Percentiles rank a stretch among this genome's conserved stretches.
These are phyloP conservation scores for Geranium rotundifolium DNA, from an alignment of 345 rosid species.

Conservation along the genomic window DNA sequence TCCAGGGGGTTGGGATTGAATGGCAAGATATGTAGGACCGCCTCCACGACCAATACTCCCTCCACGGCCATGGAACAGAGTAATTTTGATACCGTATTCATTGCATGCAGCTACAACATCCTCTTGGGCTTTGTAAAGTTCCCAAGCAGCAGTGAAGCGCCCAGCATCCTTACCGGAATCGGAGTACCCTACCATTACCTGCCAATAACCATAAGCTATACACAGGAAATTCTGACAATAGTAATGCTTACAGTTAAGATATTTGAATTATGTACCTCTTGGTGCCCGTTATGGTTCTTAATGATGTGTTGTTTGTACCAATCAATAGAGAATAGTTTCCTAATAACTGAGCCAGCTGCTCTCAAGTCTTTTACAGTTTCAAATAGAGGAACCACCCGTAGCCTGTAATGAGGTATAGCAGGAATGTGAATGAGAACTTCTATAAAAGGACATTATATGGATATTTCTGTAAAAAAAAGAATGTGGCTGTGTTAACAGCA, in stretches of 20 bases:
- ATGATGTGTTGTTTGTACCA: conserved; percentile 81
- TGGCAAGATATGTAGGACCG: conserved; percentile 93
- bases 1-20: conserved; percentile 98
- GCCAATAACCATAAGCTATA: neutral
- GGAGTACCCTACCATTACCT: conserved; percentile 96
- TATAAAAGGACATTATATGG: too few species aligned
- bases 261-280: conserved; percentile 27
- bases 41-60: conserved; percentile 99
- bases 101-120: conserved; percentile 93
- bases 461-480: too few species aligned
- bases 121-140: too few species aligned
- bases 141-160: conserved; percentile 98
- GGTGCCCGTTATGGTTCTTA: conserved; percentile 80
- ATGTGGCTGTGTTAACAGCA: too few species aligned
- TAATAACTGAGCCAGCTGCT: conserved; percentile 80
- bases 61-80: conserved; percentile 96
- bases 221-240: neutral
- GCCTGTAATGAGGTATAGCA: conserved; percentile 19
- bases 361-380: conserved; percentile 88
- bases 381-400: conserved; percentile 90
- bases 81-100: conserved; percentile 78
- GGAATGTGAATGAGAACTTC: too few species aligned
- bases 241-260: neutral
- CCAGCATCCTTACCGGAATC: conserved; percentile 99
- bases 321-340: conserved; percentile 76